Evolutionary conservation across 345 rosid species (phyloP).

Genomic region (Corymbia maculata): DNA sequence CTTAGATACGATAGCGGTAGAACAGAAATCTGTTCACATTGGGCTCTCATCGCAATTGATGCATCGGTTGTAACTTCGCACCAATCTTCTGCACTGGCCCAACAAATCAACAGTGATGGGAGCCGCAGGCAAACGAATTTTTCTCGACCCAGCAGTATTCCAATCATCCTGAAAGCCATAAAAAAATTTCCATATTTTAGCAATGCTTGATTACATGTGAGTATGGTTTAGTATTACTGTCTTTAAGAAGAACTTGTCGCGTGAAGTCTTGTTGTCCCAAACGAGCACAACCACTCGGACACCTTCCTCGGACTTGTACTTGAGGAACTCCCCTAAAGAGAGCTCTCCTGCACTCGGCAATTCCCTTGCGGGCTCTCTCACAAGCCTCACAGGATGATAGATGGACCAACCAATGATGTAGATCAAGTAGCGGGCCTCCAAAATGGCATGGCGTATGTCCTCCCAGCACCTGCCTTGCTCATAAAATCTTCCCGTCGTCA

Average conservation of each 20-base stretch:
- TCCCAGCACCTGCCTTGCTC: conserved; percentile 53
- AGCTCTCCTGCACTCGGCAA: conserved; percentile 47
- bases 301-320: conserved; percentile 60
- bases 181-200: not conserved
- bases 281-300: conserved; percentile 44
- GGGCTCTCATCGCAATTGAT: not conserved
- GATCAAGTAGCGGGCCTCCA: conserved; percentile 52
- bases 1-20: fast-evolving
- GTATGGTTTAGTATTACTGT: conserved; percentile 14
- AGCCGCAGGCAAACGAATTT: not conserved
- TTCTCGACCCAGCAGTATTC: not conserved
- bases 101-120: not conserved
- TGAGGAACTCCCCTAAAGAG: conserved; percentile 42
- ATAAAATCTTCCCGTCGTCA: conserved; percentile 37
- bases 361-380: conserved; percentile 46
- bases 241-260: conserved; percentile 40
- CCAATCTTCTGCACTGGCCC: not conserved
- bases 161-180: fast-evolving
- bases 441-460: conserved; percentile 56
- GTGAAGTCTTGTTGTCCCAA: conserved; percentile 70
- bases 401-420: conserved; percentile 64
- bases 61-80: not conserved
- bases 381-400: conserved; percentile 44
- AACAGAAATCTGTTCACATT: not conserved
- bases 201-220: not conserved